Conservation (phyloP, 352 stramenopile genomes). For the Globisporangium okanoganense region DNA sequence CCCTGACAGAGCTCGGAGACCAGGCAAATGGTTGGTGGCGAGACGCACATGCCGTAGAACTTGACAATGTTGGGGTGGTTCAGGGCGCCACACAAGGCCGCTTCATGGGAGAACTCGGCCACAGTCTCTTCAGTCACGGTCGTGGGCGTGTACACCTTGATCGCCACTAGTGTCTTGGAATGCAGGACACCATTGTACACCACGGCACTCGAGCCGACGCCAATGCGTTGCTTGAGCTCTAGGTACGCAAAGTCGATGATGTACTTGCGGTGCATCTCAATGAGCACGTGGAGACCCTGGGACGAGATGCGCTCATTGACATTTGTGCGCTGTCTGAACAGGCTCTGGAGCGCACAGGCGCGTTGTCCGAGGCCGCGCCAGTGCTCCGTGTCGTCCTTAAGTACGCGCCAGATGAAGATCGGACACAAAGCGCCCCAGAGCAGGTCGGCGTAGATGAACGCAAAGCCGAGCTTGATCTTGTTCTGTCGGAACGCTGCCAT, state of each 20-base stretch:
- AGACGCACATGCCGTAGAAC: constrained; percentile 84
- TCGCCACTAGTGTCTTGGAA: constrained; percentile 33
- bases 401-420: constrained; percentile 68
- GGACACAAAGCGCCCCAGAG: constrained; percentile 24
- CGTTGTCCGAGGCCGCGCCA: constrained; percentile 64
- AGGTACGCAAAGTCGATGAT: constrained; percentile 70
- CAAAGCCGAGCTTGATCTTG: constrained; percentile 11
- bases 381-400: constrained; percentile 71
- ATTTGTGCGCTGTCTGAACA: constrained; percentile 22
- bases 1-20: constrained; percentile 54
- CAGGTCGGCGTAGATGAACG: constrained; percentile 10
- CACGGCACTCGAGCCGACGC: constrained; percentile 32
- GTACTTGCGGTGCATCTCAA: constrained; percentile 69
- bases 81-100: constrained; percentile 60
- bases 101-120: constrained; percentile 78
- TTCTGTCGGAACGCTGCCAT: not conserved
- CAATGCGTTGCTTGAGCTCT: constrained; percentile 46
- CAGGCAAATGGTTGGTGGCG: constrained; percentile 67
- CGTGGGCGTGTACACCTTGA: constrained; percentile 59
- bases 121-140: constrained; percentile 50
- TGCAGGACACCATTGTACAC: constrained; percentile 43
- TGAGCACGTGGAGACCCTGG: constrained; percentile 55
- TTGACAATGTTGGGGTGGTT: constrained; percentile 77
- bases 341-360: constrained; percentile 32
- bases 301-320: constrained; percentile 50